A percentile compares a stretch with the other conserved stretches of the same genome.
Conservation (phyloP, 805 yeast genomes). For the Lachancea mirantina region DNA sequence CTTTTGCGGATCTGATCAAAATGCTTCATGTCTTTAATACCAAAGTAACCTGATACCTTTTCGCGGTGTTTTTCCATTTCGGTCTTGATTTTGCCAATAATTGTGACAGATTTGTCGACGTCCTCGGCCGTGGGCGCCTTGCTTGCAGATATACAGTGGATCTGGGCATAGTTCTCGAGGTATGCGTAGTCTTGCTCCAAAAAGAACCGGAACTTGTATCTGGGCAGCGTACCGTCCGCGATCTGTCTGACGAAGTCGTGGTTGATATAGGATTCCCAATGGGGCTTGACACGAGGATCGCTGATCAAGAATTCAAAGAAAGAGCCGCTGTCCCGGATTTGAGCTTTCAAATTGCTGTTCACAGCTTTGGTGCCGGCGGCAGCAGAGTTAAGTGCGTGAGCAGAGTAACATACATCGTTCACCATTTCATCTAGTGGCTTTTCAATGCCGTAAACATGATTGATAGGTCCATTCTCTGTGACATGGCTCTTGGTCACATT, state of each 20-base stretch:
- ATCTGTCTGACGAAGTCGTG: slow-evolving; percentile 56
- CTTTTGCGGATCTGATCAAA: slow-evolving; percentile 44
- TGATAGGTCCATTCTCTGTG: slow-evolving; percentile 65
- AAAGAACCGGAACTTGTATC: slow-evolving; percentile 45
- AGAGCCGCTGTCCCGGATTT: slow-evolving; percentile 11
- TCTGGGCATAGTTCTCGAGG: slow-evolving; percentile 57
- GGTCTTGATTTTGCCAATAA: slow-evolving; percentile 42
- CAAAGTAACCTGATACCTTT: slow-evolving; percentile 37
- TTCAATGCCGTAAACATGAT: slow-evolving; percentile 46
- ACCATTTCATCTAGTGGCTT: slow-evolving; percentile 32
- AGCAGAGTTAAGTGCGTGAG: slow-evolving; percentile 10
- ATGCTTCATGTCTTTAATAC: slow-evolving; percentile 36
- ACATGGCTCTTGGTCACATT: slow-evolving; percentile 30
- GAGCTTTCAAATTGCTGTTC: slow-evolving; percentile 6
- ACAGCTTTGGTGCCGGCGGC: slow-evolving; percentile 4
- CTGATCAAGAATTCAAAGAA: slow-evolving; percentile 44
- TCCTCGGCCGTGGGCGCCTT: slow-evolving; percentile 50
- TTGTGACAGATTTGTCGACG: slow-evolving; percentile 43
- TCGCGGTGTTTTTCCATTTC: slow-evolving; percentile 53
- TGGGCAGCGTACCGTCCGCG: slow-evolving; percentile 45
- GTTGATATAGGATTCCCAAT: slow-evolving; percentile 52
- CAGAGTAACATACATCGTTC: slow-evolving; percentile 28
- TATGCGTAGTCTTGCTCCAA: slow-evolving; percentile 59
- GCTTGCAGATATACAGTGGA: slow-evolving; percentile 57
- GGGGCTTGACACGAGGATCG: slow-evolving; percentile 48